Percentiles rank a stretch among this genome's conserved stretches.
These are phyloP conservation scores for Rehmannia glutinosa DNA, from an alignment of 257 asterid species.

Conservation along the genomic window DNA sequence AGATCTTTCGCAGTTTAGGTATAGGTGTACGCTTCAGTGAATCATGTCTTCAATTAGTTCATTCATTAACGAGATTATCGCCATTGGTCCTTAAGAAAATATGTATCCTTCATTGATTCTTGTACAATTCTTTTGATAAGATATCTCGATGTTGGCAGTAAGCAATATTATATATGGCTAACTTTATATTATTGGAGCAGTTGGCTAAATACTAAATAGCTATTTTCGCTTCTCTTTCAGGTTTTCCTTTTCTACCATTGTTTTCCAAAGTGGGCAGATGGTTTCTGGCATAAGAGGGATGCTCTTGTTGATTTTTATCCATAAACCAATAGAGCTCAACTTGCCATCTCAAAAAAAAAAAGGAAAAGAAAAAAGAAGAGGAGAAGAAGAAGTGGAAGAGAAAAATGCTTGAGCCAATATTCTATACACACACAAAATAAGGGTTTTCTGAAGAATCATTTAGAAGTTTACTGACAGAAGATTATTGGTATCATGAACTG, in stretches of 20 bases:
- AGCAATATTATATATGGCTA: background rate
- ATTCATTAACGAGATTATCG: background rate
- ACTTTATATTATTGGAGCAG: background rate
- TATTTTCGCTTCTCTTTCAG: background rate
- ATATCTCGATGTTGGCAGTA: background rate
- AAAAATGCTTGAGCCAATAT: background rate
- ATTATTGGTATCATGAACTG: background rate
- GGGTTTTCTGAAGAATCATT: background rate
- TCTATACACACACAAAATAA: too few species aligned
- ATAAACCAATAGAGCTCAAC: background rate
- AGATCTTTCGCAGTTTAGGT: background rate
- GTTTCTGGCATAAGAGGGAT: background rate
- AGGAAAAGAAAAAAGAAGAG: background rate
- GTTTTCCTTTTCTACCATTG: background rate
- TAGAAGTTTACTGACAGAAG: background rate
- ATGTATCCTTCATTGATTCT: background rate
- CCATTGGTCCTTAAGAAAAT: background rate
- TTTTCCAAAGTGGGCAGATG: background rate
- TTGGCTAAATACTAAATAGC: background rate
- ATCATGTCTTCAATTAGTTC: background rate
- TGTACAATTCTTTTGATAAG: background rate
- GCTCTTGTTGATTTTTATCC: background rate
- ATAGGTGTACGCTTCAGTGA: background rate
- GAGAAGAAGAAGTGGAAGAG: too few species aligned
- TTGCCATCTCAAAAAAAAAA: background rate